phyloP scores from a whole-genome alignment of 2,329 filamentous ascomycete genomes.

The Mycogone perniciosa region DNA sequence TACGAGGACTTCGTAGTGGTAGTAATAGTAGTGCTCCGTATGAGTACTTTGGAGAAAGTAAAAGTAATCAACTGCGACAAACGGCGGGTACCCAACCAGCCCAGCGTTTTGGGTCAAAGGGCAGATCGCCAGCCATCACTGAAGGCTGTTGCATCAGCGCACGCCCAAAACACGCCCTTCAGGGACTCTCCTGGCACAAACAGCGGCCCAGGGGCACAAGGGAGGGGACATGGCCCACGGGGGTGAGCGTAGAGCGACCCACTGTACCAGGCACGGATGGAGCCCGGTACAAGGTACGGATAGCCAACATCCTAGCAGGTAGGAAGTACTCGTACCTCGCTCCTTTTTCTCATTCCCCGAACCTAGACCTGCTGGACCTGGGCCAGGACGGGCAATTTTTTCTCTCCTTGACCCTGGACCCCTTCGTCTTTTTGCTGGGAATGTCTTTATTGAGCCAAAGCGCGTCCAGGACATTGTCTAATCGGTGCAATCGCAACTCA shows the following conservation, averaged over 20 bases:
- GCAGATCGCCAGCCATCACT: neutral
- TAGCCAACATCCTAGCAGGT: neutral
- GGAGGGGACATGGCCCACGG: neutral
- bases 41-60: neutral
- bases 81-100: neutral
- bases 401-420: neutral
- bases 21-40: neutral
- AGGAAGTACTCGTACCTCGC: neutral
- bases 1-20: no score
- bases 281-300: neutral
- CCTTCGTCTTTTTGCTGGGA: neutral
- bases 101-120: neutral
- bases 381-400: conserved; percentile 3
- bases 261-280: conserved; percentile 12
- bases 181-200: neutral
- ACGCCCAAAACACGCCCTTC: neutral
- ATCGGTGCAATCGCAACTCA: conserved; percentile 6
- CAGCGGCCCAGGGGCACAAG: neutral
- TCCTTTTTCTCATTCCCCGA: conserved; percentile 3
- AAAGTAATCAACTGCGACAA: neutral
- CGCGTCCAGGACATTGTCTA: neutral
- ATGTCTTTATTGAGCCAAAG: conserved; percentile 3
- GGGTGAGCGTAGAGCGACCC: neutral
- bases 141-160: neutral
- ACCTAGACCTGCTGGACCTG: neutral